A percentile compares a stretch with the other conserved stretches of the same genome.
These are phyloP conservation scores for Calonectria fujianensis DNA, from an alignment of 2,329 filamentous ascomycete species.

Conservation along the genomic window DNA sequence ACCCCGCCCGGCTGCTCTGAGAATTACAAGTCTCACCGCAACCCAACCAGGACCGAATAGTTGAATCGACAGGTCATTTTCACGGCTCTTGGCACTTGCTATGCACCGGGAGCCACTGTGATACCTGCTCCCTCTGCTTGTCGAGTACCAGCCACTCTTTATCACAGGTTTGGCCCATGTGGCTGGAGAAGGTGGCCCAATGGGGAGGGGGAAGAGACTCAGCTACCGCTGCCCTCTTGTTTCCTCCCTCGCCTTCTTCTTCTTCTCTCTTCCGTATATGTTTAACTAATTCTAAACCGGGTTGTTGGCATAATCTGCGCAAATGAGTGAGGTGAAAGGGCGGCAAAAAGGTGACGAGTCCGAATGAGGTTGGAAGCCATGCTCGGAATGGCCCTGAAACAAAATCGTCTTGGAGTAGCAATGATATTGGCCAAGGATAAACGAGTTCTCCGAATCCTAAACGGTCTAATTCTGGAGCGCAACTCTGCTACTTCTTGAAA, in stretches of 20 bases:
- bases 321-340: not conserved
- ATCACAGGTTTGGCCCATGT: not conserved
- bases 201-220: not conserved
- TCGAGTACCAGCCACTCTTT: not conserved
- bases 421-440: not conserved
- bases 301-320: not conserved
- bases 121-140: conserved; percentile 1
- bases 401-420: conserved; percentile 15
- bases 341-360: not conserved
- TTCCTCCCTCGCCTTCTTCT: not conserved
- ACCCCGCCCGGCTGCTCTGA: conserved; percentile 24
- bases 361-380: not conserved
- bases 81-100: conserved; percentile 6
- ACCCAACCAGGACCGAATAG: conserved; percentile 28
- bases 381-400: conserved; percentile 35
- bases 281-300: not conserved
- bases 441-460: not conserved
- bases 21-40: conserved; percentile 32
- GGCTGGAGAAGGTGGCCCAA: conserved; percentile 8
- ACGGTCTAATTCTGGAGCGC: not conserved
- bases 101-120: conserved; percentile 21
- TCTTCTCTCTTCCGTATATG: not conserved
- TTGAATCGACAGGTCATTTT: conserved; percentile 43
- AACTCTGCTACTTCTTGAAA: not conserved
- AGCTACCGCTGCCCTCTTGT: not conserved